Evolutionary conservation across 2,329 filamentous ascomycete genomes (phyloP), one percentile per base, ranked within the genome.

Genomic region (Colletotrichum sp.): DNA sequence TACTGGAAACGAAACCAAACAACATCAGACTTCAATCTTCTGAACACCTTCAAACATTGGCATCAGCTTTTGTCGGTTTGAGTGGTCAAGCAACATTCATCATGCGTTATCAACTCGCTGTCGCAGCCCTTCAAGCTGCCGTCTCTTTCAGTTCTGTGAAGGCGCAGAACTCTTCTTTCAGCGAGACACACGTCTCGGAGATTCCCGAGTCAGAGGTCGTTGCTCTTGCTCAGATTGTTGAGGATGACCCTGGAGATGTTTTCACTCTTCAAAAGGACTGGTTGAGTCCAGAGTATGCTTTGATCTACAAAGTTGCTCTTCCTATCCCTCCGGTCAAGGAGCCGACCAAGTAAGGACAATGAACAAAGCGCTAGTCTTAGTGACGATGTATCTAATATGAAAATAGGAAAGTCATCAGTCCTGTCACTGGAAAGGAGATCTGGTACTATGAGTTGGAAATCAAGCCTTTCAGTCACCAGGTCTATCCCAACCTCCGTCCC

Each of bases 261-360:
- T 59, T 71, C 16, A 34, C 24, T 13, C 67, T 71, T 18, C 24
- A 39, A 5, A 79, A 79, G 32, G 79, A 80, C 65, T 80, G 78
- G 78, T 68, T 78, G 24, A 73, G 79, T 10, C 71, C 77, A 2
- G 74, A 73, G 12, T 81, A 81, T 65, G 77, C 74, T 28, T 77
- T 78, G 72, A 76, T 79, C 13, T 81, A 79, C 69, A 76, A 78
- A 69, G 79, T 77, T 13, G 82, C 87, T 13, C 82, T 90, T 4
- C 87, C 87, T 3, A 86, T 88, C 34, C 85, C 87, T 4, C 85
- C 88, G 0, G 77, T 86, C 4, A 88, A 88, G 76, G 76, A 84
- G 60, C 82, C 85, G 2, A 84, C 83, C 67, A 83, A 83, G 87
- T 89, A 79, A 78, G 85, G 8, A 7, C 26, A 36, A 13, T 34